Base-by-base conservation (phyloP, 108 stramenopile species). In the Nitzschia sp. region DNA sequence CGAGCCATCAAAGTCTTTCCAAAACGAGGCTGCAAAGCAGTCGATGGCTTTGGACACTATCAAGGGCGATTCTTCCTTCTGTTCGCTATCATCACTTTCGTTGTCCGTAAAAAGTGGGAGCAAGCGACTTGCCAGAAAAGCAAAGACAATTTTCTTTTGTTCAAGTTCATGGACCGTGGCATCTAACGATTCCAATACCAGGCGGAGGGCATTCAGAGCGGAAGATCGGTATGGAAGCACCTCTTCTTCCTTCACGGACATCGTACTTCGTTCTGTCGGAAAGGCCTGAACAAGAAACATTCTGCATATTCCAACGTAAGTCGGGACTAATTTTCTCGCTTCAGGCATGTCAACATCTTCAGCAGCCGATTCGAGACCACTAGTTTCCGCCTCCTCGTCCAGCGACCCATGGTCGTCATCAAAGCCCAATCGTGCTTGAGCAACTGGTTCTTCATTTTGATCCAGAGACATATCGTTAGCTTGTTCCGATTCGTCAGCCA, bases 21-120 rank as follows among this genome's bases (percentile, higher is more conserved):
- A 93, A 56, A 88, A 68, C 11, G 71, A 64, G 19, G 80, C 68
- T 26, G 81, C 78, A 38, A 89, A 75, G 53, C 88, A 87, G 21
- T 85, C 77, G n/a, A 91, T 69, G 0, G 89, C 73, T 55, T 79
- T 72, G 36, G 92, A 89, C 27, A 88, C 79, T 25, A 93, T 76
- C 31, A 93, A 42, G 23, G 92, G 89, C n/a, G 84, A 79, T 34
- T 73, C 54, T 27, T 69, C 56, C 27, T 34, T 70, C 23, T 57
- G 33, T 30, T 26, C 46, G 28, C 54, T 47, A 23, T 45, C 32
- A 26, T 62, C 38, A 3, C 46, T 26, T 26, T 19, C 42, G 26
- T 5, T 11, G 35, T 72, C 47, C n/a, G n/a, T n/a, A 49, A 82
- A 84, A 2, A 76, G 54, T 35, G 76, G 65, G 9, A 73, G 53